Evolutionary conservation across 2,329 filamentous ascomycete species (phyloP).

Genomic region (Dactylellina cionopaga): DNA sequence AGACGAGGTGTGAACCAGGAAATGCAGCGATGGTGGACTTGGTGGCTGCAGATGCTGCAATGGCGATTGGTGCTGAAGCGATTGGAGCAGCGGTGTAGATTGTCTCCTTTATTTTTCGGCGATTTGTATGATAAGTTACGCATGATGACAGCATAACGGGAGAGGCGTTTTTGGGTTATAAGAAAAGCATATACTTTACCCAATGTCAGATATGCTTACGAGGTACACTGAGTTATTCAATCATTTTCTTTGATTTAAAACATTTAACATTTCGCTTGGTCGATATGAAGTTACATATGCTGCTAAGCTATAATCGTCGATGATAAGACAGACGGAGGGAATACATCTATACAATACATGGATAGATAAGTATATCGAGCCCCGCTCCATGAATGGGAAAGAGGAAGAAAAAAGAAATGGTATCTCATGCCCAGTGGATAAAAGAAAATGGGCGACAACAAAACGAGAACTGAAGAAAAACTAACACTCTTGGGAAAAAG

Average conservation of each 20-base stretch:
- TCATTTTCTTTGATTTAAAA: too few relatives aligned
- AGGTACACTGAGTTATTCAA: too few relatives aligned
- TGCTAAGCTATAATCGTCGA: too few relatives aligned
- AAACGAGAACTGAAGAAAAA: not conserved
- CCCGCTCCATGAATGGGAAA: not conserved
- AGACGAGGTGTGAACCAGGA: slow-evolving; percentile 9
- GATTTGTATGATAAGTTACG: slow-evolving; percentile 38
- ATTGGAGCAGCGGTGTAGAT: slow-evolving; percentile 21
- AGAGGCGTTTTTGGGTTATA: slow-evolving; percentile 28
- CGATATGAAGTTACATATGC: too few relatives aligned
- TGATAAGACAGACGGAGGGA: not conserved
- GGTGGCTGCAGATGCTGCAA: slow-evolving; percentile 4
- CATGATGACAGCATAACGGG: slow-evolving; percentile 30
- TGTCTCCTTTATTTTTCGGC: slow-evolving; percentile 3
- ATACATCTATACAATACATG: not conserved
- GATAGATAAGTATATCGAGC: slow-evolving; percentile 8
- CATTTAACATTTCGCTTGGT: too few relatives aligned
- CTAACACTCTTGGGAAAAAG: not conserved
- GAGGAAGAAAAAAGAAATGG: slow-evolving; percentile 16
- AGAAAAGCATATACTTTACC: not conserved
- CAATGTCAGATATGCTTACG: too few relatives aligned
- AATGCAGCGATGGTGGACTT: slow-evolving; percentile 14
- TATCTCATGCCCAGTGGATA: slow-evolving; percentile 20
- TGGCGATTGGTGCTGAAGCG: slow-evolving; percentile 2
- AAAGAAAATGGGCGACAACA: not conserved